Conservation (phyloP, 2,329 filamentous ascomycete genomes). For the Neocatenulostroma microsporum region DNA sequence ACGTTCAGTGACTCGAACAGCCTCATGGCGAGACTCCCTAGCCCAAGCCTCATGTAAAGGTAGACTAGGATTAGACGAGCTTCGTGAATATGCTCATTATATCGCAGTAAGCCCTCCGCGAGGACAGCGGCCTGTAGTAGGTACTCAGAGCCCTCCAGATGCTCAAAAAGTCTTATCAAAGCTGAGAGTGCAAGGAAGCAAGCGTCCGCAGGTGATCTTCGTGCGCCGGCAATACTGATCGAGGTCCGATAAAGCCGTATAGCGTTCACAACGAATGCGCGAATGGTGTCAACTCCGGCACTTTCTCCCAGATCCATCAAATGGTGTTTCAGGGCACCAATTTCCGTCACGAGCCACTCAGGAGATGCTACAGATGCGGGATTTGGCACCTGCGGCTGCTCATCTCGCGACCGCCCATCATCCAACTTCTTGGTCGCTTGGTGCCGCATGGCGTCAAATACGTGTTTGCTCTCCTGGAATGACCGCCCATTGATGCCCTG, state of each 20-base stretch:
- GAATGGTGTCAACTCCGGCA: conserved; percentile 13
- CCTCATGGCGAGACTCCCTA: conserved; percentile 25
- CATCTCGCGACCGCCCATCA: conserved; percentile 23
- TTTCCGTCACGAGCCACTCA: conserved; percentile 17
- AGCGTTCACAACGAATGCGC: conserved; percentile 18
- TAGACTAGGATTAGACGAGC: conserved; percentile 29
- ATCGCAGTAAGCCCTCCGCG: conserved; percentile 21
- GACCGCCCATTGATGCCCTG: conserved; percentile 16
- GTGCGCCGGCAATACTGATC: conserved; percentile 9
- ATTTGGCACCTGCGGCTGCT: conserved; percentile 15
- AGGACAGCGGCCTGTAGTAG: conserved; percentile 27
- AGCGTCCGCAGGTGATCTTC: conserved; percentile 20
- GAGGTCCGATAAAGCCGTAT: conserved; percentile 21
- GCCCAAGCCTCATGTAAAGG: conserved; percentile 27
- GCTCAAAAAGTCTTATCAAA: conserved; percentile 21
- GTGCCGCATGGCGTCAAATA: conserved; percentile 20
- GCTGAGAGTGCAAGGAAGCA: conserved; percentile 29
- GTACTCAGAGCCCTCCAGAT: conserved; percentile 11
- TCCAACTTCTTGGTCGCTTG: conserved; percentile 16
- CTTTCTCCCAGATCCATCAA: conserved; percentile 15
- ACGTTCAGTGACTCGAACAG: conserved; percentile 26
- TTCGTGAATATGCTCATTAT: conserved; percentile 25
- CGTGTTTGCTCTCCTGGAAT: conserved; percentile 25
- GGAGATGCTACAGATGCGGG: conserved; percentile 9
- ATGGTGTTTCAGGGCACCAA: conserved; percentile 18